Evolutionary conservation across 768 basidiomycete genomes (phyloP).

Genomic region (Kwoniella shandongensis): DNA sequence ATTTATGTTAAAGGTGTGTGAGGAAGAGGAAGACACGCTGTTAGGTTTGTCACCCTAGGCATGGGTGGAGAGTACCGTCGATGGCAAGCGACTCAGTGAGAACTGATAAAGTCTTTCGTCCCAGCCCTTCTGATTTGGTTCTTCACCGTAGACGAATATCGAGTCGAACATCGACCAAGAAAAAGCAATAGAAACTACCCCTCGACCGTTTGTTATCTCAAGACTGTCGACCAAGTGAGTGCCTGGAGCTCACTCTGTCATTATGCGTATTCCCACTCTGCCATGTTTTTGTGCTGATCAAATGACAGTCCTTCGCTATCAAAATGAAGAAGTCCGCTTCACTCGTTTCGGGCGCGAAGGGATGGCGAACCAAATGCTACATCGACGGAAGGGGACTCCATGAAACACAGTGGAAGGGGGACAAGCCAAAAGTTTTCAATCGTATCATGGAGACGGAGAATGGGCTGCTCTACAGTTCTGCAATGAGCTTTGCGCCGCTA

Average conservation of each 20-base stretch:
- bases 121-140: not conserved
- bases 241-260: too few relatives aligned
- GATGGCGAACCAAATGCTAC: not conserved
- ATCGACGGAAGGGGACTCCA: not conserved
- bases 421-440: not conserved
- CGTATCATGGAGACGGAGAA: not conserved
- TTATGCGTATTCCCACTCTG: not conserved
- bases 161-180: conserved; percentile 4
- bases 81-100: conserved; percentile 8
- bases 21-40: too few relatives aligned
- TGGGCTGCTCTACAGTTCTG: not conserved
- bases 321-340: not conserved
- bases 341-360: not conserved
- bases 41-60: too few relatives aligned
- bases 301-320: conserved; percentile 1
- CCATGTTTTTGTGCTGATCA: not conserved
- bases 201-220: conserved; percentile 12
- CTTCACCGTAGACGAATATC: conserved; percentile 10
- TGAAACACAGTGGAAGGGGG: not conserved
- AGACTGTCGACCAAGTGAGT: conserved; percentile 17
- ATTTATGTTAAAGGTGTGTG: not conserved
- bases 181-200: not conserved
- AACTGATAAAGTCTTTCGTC: not conserved
- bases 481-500: conserved; percentile 8
- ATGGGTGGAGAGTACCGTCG: conserved; percentile 5